Conservation (phyloP, 768 basidiomycete genomes). For the Artomyces pyxidatus region DNA sequence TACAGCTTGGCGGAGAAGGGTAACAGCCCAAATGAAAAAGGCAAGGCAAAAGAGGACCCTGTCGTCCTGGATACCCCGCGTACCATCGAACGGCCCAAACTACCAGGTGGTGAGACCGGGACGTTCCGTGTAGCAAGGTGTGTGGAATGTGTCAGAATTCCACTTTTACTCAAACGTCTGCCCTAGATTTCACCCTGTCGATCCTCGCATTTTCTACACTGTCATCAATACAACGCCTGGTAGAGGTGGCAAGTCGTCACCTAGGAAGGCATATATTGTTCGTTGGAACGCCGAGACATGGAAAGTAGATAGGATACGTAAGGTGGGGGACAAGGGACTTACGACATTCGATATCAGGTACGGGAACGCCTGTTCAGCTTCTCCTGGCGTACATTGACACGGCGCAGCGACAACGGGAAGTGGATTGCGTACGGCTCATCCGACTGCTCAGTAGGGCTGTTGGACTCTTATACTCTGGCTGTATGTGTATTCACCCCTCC, state of each 20-base stretch:
- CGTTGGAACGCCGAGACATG: constrained; percentile 72
- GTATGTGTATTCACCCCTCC: constrained; percentile 30
- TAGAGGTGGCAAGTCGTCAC: constrained; percentile 44
- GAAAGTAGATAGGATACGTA: constrained; percentile 56
- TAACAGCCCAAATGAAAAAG: constrained; percentile 28
- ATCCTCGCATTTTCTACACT: constrained; percentile 52
- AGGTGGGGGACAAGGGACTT: constrained; percentile 69
- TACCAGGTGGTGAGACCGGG: constrained; percentile 7
- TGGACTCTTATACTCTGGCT: constrained; percentile 70
- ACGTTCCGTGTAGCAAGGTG: constrained; percentile 6
- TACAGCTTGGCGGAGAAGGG: constrained; percentile 42
- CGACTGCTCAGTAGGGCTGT: constrained; percentile 74
- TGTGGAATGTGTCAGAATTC: background rate
- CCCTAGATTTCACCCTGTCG: constrained; percentile 49
- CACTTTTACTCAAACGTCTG: background rate
- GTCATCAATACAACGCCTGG: constrained; percentile 61
- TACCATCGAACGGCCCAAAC: constrained; percentile 9
- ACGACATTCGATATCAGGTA: constrained; percentile 90
- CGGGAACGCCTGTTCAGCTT: constrained; percentile 13
- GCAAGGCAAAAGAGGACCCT: constrained; percentile 33
- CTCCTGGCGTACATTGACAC: background rate
- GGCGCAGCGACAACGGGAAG: constrained; percentile 64
- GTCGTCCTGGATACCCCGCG: constrained; percentile 8
- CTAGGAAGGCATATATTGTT: constrained; percentile 54
- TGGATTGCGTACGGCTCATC: constrained; percentile 82